phyloP scores from a whole-genome alignment of 2,329 filamentous ascomycete genomes.

The Trichophyton simii region DNA sequence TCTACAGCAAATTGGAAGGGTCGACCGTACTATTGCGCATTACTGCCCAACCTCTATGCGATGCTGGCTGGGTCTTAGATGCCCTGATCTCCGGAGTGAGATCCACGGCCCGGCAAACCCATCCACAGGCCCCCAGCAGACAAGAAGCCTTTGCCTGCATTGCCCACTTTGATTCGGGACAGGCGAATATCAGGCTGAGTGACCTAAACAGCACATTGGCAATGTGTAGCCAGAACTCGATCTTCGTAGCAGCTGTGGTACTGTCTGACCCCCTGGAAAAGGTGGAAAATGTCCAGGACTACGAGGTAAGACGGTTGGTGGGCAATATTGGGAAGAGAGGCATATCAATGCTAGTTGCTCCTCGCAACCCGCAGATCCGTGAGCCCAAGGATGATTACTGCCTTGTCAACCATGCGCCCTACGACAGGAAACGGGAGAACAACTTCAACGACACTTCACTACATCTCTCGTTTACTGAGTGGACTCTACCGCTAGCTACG shows the following conservation, averaged over 20 bases:
- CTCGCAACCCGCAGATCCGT: slow-evolving; percentile 8
- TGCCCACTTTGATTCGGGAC: neutral
- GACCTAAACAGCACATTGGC: neutral
- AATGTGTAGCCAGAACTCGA: slow-evolving; percentile 2
- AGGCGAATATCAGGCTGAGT: neutral
- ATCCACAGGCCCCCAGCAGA: neutral
- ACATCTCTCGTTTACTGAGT: slow-evolving; percentile 18
- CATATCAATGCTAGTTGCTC: slow-evolving; percentile 12
- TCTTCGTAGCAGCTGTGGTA: slow-evolving; percentile 56
- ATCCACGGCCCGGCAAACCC: too few species aligned
- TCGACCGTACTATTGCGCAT: neutral
- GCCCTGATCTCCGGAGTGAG: too few species aligned
- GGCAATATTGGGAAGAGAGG: slow-evolving; percentile 16
- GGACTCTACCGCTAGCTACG: slow-evolving; percentile 11
- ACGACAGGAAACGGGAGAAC: slow-evolving; percentile 14
- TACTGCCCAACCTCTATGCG: neutral
- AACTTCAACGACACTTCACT: slow-evolving; percentile 15
- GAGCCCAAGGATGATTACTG: neutral
- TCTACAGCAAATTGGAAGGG: neutral
- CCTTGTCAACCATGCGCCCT: slow-evolving; percentile 13
- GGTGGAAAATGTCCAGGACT: slow-evolving; percentile 18
- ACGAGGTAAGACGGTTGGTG: neutral
- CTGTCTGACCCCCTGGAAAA: slow-evolving; percentile 69
- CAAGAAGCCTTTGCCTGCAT: slow-evolving; percentile 5
- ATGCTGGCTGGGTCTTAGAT: neutral